Evolutionary conservation across 2,329 filamentous ascomycete genomes (phyloP), one percentile per base, ranked within the genome.

Genomic region (Lasiodiplodia sp.): DNA sequence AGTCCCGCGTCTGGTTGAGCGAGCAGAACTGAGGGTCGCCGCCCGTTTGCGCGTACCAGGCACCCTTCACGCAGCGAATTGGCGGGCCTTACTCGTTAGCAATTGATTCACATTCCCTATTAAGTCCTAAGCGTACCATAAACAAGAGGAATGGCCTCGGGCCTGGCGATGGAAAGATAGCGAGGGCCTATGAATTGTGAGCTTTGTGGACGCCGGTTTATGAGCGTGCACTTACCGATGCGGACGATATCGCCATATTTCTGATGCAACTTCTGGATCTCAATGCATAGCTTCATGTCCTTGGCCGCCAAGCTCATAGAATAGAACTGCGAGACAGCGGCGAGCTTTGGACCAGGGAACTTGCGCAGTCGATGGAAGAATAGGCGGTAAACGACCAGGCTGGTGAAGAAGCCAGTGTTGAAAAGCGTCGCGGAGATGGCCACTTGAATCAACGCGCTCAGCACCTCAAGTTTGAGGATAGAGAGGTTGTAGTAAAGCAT

Each of bases 281-380:
- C 70, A 14, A 66, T n/a, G 25, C 47, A 51, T 16, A 56, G 16
- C 44, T 58, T 44, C 40, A 62, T 65, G 28, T 47, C 38, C 57
- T 55, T 68, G 28, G 44, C 51, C 10, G 34, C 64, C 31, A 60
- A 16, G 21, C 53, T 62, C 53, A 55, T 56, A 7, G 52, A 34
- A 23, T 62, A 66, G 40, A 58, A 69, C 55, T 62, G 65, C 12
- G 68, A 62, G 7, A 67, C 12, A 18, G 34, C 55, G 5, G 64
- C 62, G n/a, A 55, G 44, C 14, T 31, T 25, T 2, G 68, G 68
- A 4, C 62, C 63, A 12, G 68, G 63, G 23, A 69, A 69, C 38
- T 76, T 74, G 23, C 58, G 74, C n/a, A 82, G 73, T 4, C 77
- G 78, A 66, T 83, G 82, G 69, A 82, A 82, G 64, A 79, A 77